Conservation (phyloP, 768 basidiomycete species). For the Leccinum aurantiacum region DNA sequence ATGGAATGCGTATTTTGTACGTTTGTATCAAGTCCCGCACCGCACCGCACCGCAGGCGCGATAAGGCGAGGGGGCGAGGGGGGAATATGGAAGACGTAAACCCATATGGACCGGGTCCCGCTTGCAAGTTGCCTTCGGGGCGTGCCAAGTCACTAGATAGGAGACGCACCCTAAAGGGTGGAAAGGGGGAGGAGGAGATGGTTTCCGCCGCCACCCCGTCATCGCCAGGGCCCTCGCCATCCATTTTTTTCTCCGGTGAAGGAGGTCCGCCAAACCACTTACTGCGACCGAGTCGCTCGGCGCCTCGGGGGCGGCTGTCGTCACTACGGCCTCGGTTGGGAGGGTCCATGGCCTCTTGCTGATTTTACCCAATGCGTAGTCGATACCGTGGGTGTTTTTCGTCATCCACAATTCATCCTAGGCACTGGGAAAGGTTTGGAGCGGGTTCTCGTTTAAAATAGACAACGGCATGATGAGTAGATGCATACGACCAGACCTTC, state of each 20-base stretch:
- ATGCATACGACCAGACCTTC: conserved; percentile 7
- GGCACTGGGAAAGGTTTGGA: conserved; percentile 1
- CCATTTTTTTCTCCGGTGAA: not conserved
- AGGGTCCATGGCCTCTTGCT: not conserved
- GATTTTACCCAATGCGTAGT: conserved; percentile 10
- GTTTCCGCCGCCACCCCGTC: not conserved
- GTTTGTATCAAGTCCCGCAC: not conserved
- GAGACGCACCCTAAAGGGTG: not conserved
- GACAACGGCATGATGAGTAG: not conserved
- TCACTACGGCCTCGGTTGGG: not conserved
- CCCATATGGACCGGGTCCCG: conserved; percentile 3
- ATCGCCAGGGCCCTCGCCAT: not conserved
- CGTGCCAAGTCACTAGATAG: not conserved
- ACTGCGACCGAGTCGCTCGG: not conserved
- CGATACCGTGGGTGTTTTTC: not conserved
- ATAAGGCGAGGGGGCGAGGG: conserved; percentile 2
- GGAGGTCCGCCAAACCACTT: not conserved
- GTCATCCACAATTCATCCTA: not conserved
- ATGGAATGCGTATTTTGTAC: not conserved
- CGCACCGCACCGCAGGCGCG: not conserved
- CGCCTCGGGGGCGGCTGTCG: not conserved
- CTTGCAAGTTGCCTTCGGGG: not conserved
- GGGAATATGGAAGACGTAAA: not conserved
- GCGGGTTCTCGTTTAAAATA: not conserved
- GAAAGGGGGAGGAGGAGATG: not conserved